Base-by-base conservation (phyloP, 768 basidiomycete species). In the Boletus vinaceobasis region DNA sequence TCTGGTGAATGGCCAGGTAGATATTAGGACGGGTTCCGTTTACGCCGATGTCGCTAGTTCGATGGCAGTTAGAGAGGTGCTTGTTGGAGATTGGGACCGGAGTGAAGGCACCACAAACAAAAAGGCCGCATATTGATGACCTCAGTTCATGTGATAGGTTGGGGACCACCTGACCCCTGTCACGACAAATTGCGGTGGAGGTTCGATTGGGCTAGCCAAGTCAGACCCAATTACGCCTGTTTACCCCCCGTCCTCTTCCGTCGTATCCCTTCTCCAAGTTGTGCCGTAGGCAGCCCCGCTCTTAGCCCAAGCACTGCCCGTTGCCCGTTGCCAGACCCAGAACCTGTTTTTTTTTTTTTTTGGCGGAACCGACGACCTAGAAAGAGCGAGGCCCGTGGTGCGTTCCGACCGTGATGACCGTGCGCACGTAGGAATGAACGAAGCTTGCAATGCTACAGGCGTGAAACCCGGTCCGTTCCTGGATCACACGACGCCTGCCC, bases 131-230 rank as follows among this genome's bases (percentile, higher is more conserved):
- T 58, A 13, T 45, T 55, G 48, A 46, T 39, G 15, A 54, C 48
- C 43, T 7, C 43, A 13, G 44, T 45, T 23, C 21, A 33, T 60
- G 44, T 60, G 59, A 55, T 54, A 15, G 13, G 23, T 23, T 15
- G 51, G 19, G 15, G 51, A n/a, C 17, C 59, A 60, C 33, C 53
- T 60, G 59, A 60, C 53, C 40, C 39, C 37, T 59, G 58, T 50
- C 10, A 37, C 35, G 47, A 48, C 35, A 48, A 48, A 48, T 48
- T 36, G 47, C 35, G 17, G 47, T 11, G 23, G 33, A 13, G 15
- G 47, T 19, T 13, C 13, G 2, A 15, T 13, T 23, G 15, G 23
- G 11, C 10, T n/a, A n/a, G 43, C 43, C 43, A 43, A 44, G 27
- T 43, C n/a, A n/a, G n/a, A 15, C 17, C 1, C 26, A 29, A 27